Evolutionary conservation across 768 basidiomycete species (phyloP), one percentile per base, ranked within the genome.

Genomic region (Mrakia blollopis): DNA sequence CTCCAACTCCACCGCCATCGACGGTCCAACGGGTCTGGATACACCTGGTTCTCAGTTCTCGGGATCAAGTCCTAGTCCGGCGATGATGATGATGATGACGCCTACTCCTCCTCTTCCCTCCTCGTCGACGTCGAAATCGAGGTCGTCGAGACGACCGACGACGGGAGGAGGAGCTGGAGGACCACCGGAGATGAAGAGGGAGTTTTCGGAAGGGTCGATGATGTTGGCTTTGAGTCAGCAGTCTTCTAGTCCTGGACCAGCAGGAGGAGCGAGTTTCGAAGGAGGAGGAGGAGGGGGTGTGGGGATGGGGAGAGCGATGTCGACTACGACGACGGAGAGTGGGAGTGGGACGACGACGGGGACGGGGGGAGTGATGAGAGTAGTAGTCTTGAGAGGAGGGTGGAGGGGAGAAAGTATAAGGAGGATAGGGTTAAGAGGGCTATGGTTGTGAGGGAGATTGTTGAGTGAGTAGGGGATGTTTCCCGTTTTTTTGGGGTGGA

Each of bases 401-500:
- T 30, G 10, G 65, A 47, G 67, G 47, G 18, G 80, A 89, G 92
- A 78, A 94, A 92, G 84, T 92, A 89, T 84, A 98, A 96, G 85
- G 91, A 96, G 80, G 94, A 99, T 83, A 91, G 90, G 82, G 85
- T 86, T 16, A 95, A 92, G 84, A 88, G 97, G 60, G 88, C 89
- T 25, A 90, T 89, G 84, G 88, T 98, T 44, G 87, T 98, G 78
- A 88, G 89, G 69, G 97, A 99, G 86, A 97, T 99, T 79, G 88
- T 98, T 69, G 87, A 91, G 94, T 94, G 84, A 79, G 92, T 30
- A 14, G 39, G 39, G 11, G 39, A 11, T 35, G 3, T 28, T 63
- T 63, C 1, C 32, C 35, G 4, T 3, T 1, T 63, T 47, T 47
- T 47, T 2, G 44, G 44, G 7, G 2, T 47, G 44, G 39, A 41